Conservation (phyloP, 202 grass and related monocot genomes). For the Setaria viridis region DNA sequence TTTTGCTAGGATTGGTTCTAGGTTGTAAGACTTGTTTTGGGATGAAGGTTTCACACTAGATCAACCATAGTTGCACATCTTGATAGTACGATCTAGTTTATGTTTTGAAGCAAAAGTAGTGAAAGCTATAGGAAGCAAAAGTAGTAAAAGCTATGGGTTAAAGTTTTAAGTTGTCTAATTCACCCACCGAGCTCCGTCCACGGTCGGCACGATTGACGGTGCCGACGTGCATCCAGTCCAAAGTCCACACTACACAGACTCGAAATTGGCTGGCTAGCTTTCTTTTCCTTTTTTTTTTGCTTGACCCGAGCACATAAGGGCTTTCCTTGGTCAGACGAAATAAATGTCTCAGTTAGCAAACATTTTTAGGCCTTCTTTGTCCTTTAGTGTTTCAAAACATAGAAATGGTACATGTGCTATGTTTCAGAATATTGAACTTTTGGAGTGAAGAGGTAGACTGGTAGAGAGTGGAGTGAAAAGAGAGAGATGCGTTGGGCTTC, state of each 20-base stretch:
- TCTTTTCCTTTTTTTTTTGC: neutral
- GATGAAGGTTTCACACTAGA: too few relatives aligned
- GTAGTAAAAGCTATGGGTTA: too few relatives aligned
- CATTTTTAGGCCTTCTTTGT: neutral
- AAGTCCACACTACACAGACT: neutral
- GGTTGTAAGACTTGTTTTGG: too few relatives aligned
- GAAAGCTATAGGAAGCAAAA: too few relatives aligned
- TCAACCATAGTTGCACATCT: too few relatives aligned
- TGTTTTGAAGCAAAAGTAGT: too few relatives aligned
- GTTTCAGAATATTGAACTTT: neutral
- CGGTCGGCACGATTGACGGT: neutral
- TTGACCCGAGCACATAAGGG: neutral
- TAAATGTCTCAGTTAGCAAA: neutral
- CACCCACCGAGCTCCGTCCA: neutral
- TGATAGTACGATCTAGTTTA: too few relatives aligned
- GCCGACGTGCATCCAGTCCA: neutral
- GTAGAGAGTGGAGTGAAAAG: neutral
- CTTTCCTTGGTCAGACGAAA: neutral
- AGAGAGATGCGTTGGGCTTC: neutral
- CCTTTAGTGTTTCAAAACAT: neutral
- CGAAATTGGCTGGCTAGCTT: neutral
- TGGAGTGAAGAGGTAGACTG: neutral
- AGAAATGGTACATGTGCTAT: neutral
- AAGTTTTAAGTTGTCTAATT: too few relatives aligned
- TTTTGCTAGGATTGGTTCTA: too few relatives aligned